These are phyloP conservation scores for Fusarium devonianum DNA, from an alignment of 2,329 filamentous ascomycete species.

Conservation along the genomic window DNA sequence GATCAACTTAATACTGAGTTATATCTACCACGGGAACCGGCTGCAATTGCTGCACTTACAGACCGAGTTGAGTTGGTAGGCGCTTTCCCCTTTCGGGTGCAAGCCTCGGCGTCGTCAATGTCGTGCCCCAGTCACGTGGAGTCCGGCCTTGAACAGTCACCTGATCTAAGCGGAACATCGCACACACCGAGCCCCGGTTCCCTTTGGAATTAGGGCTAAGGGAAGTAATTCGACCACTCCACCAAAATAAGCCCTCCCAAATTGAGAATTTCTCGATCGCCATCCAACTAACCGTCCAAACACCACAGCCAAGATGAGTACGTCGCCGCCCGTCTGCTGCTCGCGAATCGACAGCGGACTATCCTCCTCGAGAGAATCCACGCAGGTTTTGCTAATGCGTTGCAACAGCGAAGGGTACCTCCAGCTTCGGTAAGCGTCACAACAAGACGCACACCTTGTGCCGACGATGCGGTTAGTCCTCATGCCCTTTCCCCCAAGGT, in stretches of 20 bases:
- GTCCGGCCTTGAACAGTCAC: constrained; percentile 33
- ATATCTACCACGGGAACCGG: too few relatives aligned
- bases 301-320: constrained; percentile 66
- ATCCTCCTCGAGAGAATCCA: constrained; percentile 22
- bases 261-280: constrained; percentile 48
- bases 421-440: constrained; percentile 73
- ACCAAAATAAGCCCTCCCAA: constrained; percentile 49
- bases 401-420: constrained; percentile 63
- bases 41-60: too few relatives aligned
- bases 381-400: constrained; percentile 36
- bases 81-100: background rate
- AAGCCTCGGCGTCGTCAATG: background rate
- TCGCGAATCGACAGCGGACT: constrained; percentile 27
- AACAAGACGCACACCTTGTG: constrained; percentile 99
- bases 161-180: constrained; percentile 39
- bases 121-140: constrained; percentile 39
- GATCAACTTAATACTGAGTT: too few relatives aligned
- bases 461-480: constrained; percentile 92
- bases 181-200: constrained; percentile 34
- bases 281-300: constrained; percentile 51
- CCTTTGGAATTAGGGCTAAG: constrained; percentile 48
- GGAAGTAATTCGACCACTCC: constrained; percentile 44
- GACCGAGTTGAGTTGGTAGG: background rate
- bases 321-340: constrained; percentile 44
- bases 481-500: constrained; percentile 19